Evolutionary conservation across 2,329 filamentous ascomycete genomes (phyloP).

Genomic region (Geosmithia flava): DNA sequence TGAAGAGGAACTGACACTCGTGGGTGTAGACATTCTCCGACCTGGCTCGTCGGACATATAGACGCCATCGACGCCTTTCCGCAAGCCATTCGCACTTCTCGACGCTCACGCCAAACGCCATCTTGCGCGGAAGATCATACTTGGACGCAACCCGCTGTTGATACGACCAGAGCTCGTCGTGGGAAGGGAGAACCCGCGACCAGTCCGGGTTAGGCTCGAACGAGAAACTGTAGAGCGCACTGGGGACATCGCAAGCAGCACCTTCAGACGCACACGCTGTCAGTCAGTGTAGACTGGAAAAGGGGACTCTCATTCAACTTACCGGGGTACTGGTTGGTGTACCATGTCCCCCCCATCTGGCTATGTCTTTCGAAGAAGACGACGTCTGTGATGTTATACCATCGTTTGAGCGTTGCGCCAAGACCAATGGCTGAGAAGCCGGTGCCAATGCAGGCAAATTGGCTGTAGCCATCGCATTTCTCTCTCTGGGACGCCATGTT

Average conservation of each 20-base stretch:
- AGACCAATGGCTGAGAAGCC: constrained; percentile 52
- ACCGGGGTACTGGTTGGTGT: constrained; percentile 45
- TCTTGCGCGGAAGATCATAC: constrained; percentile 24
- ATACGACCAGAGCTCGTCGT: constrained; percentile 44
- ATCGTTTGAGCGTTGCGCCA: constrained; percentile 43
- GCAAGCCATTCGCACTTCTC: constrained; percentile 25
- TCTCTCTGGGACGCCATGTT: too few relatives aligned
- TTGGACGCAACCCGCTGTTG: constrained; percentile 36
- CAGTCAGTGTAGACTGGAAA: too few relatives aligned
- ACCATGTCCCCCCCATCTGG: constrained; percentile 52
- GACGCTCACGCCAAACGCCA: constrained; percentile 24
- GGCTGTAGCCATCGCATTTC: too few relatives aligned
- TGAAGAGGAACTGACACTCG: constrained; percentile 26
- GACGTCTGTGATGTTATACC: constrained; percentile 45
- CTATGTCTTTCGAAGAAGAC: constrained; percentile 46
- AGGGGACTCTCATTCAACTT: too few relatives aligned
- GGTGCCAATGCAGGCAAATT: constrained; percentile 39
- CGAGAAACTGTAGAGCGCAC: constrained; percentile 47
- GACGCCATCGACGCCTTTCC: constrained; percentile 17
- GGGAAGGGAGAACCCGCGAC: constrained; percentile 42
- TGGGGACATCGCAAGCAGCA: constrained; percentile 49
- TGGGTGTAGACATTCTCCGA: constrained; percentile 12
- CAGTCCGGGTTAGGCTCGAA: constrained; percentile 50
- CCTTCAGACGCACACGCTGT: too few relatives aligned
- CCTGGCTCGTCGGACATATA: constrained; percentile 14